Percentiles rank a stretch among this genome's conserved stretches.
These are phyloP conservation scores for Wickerhamiella vanderwaltii DNA, from an alignment of 805 yeast species.

Conservation along the genomic window DNA sequence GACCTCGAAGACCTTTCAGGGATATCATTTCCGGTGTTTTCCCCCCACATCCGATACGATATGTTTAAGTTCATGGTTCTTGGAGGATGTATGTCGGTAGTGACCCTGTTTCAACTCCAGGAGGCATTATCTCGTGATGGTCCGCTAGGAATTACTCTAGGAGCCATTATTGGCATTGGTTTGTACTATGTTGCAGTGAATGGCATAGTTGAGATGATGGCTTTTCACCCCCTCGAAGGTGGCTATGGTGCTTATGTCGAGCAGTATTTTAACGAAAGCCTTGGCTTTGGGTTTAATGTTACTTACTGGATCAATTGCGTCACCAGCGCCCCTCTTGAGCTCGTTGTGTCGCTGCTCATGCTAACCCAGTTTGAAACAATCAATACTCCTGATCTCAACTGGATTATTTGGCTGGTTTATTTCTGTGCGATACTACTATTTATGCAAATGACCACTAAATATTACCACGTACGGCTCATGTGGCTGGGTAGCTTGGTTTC, in stretches of 20 bases:
- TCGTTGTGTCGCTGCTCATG: constrained; percentile 64
- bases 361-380: constrained; percentile 48
- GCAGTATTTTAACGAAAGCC: constrained; percentile 45
- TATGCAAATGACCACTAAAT: neutral
- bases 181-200: constrained; percentile 10
- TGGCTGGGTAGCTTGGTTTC: constrained; percentile 6
- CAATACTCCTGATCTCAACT: constrained; percentile 28
- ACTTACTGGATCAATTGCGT: constrained; percentile 37
- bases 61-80: constrained; percentile 16
- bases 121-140: constrained; percentile 14
- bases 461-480: constrained; percentile 4
- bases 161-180: constrained; percentile 11
- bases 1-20: neutral
- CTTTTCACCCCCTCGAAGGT: constrained; percentile 44
- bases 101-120: constrained; percentile 12
- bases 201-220: constrained; percentile 38
- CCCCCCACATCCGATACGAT: constrained; percentile 11
- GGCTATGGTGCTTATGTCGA: constrained; percentile 49
- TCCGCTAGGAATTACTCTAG: constrained; percentile 15
- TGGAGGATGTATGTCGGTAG: constrained; percentile 14
- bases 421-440: constrained; percentile 9
- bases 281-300: constrained; percentile 44
- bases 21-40: neutral
- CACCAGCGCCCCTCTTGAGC: constrained; percentile 51
- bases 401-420: constrained; percentile 16